These are phyloP conservation scores for Cystobasidium onofrii DNA, from an alignment of 768 basidiomycete species.

Conservation along the genomic window DNA sequence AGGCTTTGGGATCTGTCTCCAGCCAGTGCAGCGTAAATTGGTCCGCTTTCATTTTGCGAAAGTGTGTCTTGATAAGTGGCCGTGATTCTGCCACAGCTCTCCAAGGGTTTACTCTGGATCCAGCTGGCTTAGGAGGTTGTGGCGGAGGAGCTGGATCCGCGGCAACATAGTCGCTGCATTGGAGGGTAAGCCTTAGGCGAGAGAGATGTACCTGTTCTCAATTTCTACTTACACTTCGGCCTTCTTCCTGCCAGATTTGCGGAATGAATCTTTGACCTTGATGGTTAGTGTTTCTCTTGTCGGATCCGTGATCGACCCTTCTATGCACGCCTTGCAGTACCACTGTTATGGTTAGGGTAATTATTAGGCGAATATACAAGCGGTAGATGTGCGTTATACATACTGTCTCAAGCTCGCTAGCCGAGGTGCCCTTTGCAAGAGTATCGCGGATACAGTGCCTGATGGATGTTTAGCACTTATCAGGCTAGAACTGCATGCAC, in stretches of 20 bases:
- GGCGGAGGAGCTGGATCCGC: not conserved
- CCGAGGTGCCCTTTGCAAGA: not conserved
- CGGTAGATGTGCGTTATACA: no score
- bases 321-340: constrained; percentile 18
- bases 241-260: constrained; percentile 22
- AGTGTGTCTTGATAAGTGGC: constrained; percentile 1
- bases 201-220: no score
- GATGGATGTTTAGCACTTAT: not conserved
- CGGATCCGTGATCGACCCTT: not conserved
- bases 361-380: no score
- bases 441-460: not conserved
- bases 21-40: constrained; percentile 55
- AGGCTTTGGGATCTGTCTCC: constrained; percentile 49
- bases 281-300: constrained; percentile 1
- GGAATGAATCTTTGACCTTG: constrained; percentile 6
- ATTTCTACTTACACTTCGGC: constrained; percentile 1
- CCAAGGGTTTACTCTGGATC: constrained; percentile 10
- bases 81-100: constrained; percentile 18
- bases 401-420: constrained; percentile 2
- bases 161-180: not conserved
- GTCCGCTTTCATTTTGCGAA: constrained; percentile 2
- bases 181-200: not conserved
- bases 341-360: not conserved
- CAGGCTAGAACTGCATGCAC: not conserved
- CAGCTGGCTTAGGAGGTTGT: not conserved